Conservation (phyloP, 768 basidiomycete species). For the Fistulinella prunicolor region DNA sequence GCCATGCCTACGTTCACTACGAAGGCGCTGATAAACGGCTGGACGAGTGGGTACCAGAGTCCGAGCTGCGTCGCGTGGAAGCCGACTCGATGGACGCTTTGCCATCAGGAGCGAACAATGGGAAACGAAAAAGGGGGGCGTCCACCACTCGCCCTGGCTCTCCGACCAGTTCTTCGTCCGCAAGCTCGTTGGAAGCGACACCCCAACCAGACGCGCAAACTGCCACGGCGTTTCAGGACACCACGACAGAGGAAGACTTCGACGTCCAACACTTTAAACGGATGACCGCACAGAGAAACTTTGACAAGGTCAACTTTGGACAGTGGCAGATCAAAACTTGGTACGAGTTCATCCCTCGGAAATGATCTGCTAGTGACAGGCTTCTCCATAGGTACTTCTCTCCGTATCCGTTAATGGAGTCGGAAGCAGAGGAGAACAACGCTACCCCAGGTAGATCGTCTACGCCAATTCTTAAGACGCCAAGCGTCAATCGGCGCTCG, state of each 20-base stretch:
- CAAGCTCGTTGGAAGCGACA: slow-evolving; percentile 15
- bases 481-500: slow-evolving; percentile 54
- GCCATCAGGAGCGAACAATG: slow-evolving; percentile 25
- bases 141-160: slow-evolving; percentile 16
- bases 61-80: slow-evolving; percentile 32
- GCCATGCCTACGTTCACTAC: slow-evolving; percentile 71
- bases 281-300: slow-evolving; percentile 72
- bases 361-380: not conserved
- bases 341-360: slow-evolving; percentile 42
- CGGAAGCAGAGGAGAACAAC: slow-evolving; percentile 53
- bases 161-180: slow-evolving; percentile 22
- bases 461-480: slow-evolving; percentile 38
- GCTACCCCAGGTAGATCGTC: slow-evolving; percentile 24
- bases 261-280: slow-evolving; percentile 67
- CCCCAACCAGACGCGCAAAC: slow-evolving; percentile 11
- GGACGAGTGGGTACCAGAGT: slow-evolving; percentile 68
- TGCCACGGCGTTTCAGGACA: slow-evolving; percentile 24
- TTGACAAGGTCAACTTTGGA: slow-evolving; percentile 84
- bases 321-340: slow-evolving; percentile 87
- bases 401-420: slow-evolving; percentile 78
- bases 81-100: slow-evolving; percentile 21
- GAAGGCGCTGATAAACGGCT: slow-evolving; percentile 65
- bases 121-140: slow-evolving; percentile 31
- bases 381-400: slow-evolving; percentile 76
- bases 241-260: slow-evolving; percentile 59